Conservation (phyloP, 148 eudicot species). For the Rhododendron williamsianum region DNA sequence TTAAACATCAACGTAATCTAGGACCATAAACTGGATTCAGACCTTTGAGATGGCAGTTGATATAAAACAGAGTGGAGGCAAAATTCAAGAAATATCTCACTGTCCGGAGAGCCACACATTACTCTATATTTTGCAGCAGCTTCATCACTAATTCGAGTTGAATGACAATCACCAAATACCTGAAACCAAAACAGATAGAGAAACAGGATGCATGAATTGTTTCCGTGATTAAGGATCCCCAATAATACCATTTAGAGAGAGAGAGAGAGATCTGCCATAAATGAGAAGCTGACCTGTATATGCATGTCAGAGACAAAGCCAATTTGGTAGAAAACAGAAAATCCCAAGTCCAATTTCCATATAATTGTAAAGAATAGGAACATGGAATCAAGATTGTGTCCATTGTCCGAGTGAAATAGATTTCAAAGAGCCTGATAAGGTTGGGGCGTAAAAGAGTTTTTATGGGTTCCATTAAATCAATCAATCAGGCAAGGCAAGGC, state of each 20-base stretch:
- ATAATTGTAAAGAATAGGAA: neutral
- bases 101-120: constrained; percentile 49
- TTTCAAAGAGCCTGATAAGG: neutral
- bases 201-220: neutral
- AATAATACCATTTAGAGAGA: neutral
- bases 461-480: neutral
- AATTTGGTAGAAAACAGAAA: neutral
- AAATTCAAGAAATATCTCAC: constrained; percentile 76
- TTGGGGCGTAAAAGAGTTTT: neutral
- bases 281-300: neutral
- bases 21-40: constrained; percentile 8
- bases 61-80: constrained; percentile 69
- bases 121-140: constrained; percentile 51
- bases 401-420: neutral
- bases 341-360: neutral
- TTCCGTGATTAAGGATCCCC: neutral
- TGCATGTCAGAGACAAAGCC: neutral
- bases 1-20: neutral
- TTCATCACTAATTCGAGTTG: constrained; percentile 47
- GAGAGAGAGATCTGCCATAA: neutral
- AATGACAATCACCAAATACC: constrained; percentile 88
- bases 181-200: constrained; percentile 24
- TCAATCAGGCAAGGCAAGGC: neutral
- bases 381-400: neutral
- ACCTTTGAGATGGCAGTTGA: constrained; percentile 78